Base-by-base conservation (phyloP, 495 filamentous ascomycete species). In the Aspergillus egyptiacus region DNA sequence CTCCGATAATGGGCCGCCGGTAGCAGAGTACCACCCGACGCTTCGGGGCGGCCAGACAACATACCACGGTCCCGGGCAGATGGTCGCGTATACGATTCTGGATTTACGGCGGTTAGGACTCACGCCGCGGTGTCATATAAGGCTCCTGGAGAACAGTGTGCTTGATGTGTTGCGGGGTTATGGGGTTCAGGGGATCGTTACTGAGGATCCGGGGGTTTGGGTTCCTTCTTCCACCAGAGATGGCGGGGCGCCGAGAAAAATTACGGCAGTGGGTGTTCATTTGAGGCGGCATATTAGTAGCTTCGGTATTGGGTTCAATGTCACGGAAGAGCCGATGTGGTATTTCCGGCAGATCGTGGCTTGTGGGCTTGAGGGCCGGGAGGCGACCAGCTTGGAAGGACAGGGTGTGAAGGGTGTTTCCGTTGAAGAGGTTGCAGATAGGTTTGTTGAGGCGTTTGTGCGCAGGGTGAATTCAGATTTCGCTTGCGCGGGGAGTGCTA, bases 61-160 rank as follows among this genome's bases (percentile, higher is more conserved):
- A 4, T 98, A 95, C 71, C 93, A 98, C 61, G 93, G 93, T 0
- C 93, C 93, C 0, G 93, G 93, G 0, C 93, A 98, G 62, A 68
- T 91, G 50, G 87, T 96, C 19, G 83, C 88, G 10, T 98, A 95
- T 65, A 87, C 91, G 11, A 80, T 97, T 31, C 66, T 93, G 17
- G 87, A 95, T 59, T 73, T 96, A 14, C 67, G 70, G n/a, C 57
- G 66, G 0, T 72, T 85, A 22, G 67, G 66, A 0, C 54, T 82
- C 0, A 73, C 69, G 0, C 73, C 80, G 6, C 70, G 86, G 13
- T 79, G 76, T 54, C 94, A 89, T 58, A 81, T 94, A 4, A 73
- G 80, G 20, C 58, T 86, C 20, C 74, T 98, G 0, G 91, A 98
- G 67, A 70, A 79, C 5, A 81, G 80, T 2, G 81, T 94, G 2